Base-by-base conservation (phyloP, 2,329 filamentous ascomycete genomes). In the Leptographium flavum region DNA sequence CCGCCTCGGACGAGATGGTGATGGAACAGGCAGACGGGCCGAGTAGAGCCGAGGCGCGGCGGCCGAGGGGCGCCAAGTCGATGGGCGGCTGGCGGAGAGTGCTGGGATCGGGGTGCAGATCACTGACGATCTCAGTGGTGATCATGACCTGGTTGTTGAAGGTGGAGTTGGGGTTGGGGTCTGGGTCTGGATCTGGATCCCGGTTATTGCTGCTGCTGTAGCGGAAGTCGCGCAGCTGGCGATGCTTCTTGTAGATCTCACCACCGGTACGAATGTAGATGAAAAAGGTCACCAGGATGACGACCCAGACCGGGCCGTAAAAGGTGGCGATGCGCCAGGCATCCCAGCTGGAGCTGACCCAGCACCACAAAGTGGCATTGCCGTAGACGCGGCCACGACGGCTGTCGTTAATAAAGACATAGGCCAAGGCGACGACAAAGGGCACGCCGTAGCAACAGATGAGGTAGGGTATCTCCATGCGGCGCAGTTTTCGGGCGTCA, bases 321-420 rank as follows among this genome's bases (percentile, higher is more conserved):
- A 88, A 90, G 25, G 77, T 73, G 3, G 75, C 74, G 47, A 92
- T 78, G 33, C 85, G 79, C 60, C 84, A 75, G 47, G 79, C 71
- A 46, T 85, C 80, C 73, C 80, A 87, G 5, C 74, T 62, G 3
- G 64, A 56, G 2, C 70, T 65, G 17, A 92, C 69, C 85, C 85
- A 92, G 58, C 86, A 93, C 86, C 85, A 93, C 21, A 92, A 62
- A 1, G 73, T 76, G 25, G 85, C 85, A 53, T 83, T 71, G 1
- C 84, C 85, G 57, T 88, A 87, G 43, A 90, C 71, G 3, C 68
- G 71, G 5, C 75, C 52, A 14, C 39, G 46, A 57, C 54, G n/a
- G 58, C 51, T 5, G 39, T 69, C 69, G 47, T 67, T 66, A 45
- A 87, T 63, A 46, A 85, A 83, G 45, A 87, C 66, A 55, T 78